Evolutionary conservation across 768 basidiomycete species (phyloP), one percentile per base, ranked within the genome.

Genomic region (Cyclocybe cylindracea): DNA sequence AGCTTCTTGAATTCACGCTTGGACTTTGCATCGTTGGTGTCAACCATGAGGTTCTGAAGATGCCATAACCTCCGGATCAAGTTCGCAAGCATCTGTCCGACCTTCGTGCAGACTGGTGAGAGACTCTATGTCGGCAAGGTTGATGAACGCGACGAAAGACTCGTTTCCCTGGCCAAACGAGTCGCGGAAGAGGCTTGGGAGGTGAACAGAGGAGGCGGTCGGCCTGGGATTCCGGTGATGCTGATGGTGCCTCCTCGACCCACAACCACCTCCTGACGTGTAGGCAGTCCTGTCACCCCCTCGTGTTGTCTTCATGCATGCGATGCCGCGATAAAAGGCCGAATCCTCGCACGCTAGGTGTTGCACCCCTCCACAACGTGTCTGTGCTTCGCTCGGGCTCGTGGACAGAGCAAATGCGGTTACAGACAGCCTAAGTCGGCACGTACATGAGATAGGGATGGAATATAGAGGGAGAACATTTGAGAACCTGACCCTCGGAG

Each of bases 41-140:
- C 91, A 72, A 94, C 91, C 76, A 93, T 93, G 61, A 93, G 83
- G 61, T 85, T 90, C 73, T 94, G 91, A 44, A 94, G 83, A 66
- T 93, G 90, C 91, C 91, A 94, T 69, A 94, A 80, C 65, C 91
- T 83, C 91, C 91, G 94, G 61, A 86, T 87, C 71, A 94, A 73
- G 79, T 94, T 94, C 80, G 92, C 91, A 64, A 94, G 89, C 50
- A 91, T 79, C 67, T 91, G 89, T 42, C 91, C 91, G 55, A 94
- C 91, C 77, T 92, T 92, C 16, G 91, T 91, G 74, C 91, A 92
- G 67, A 91, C 89, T 89, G 46, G 91, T 90, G 67, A 94, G 75
- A 51, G 89, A 80, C 67, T 94, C 91, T 47, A 82, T 77, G 74
- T 94, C 91, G 74, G 81, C 74, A 72, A 94, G 82, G 74, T 92